phyloP scores from a whole-genome alignment of 495 filamentous ascomycete species.

The Hamigera avellanea region DNA sequence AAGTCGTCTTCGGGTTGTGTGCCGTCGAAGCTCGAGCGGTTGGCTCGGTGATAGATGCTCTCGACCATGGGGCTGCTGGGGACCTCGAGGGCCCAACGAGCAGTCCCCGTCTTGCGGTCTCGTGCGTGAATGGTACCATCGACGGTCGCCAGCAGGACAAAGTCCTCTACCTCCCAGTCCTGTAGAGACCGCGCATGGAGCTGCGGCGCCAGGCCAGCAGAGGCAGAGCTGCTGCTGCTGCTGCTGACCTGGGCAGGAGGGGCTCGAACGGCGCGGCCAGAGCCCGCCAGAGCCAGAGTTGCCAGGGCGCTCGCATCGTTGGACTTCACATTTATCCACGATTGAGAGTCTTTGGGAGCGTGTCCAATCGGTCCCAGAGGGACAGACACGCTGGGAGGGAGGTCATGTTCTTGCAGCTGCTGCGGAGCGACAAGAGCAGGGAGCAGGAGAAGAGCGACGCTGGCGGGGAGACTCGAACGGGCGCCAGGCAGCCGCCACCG shows the following conservation, averaged over 20 bases:
- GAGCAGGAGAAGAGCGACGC: constrained; percentile 34
- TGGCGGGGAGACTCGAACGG: constrained; percentile 35
- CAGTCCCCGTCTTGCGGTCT: constrained; percentile 73
- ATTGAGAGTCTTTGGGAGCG: constrained; percentile 5
- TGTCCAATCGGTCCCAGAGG: constrained; percentile 13
- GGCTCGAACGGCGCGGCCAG: constrained; percentile 68
- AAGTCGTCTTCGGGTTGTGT: constrained; percentile 63
- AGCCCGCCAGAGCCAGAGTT: constrained; percentile 81
- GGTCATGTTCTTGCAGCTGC: constrained; percentile 33
- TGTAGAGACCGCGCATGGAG: constrained; percentile 85
- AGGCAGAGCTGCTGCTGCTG: constrained; percentile 4
- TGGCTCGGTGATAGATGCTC: constrained; percentile 69
- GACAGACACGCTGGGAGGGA: constrained; percentile 21
- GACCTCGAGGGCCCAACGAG: constrained; percentile 73
- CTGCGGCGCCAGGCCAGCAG: constrained; percentile 67
- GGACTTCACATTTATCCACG: constrained; percentile 33
- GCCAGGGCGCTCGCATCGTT: constrained; percentile 87
- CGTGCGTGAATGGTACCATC: constrained; percentile 90
- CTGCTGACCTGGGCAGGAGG: constrained; percentile 50
- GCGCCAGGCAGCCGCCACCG: constrained; percentile 39
- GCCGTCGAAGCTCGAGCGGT: constrained; percentile 46
- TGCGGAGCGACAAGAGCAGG: constrained; percentile 37
- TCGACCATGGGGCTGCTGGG: constrained; percentile 76
- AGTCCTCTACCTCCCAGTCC: constrained; percentile 99
- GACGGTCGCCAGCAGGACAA: constrained; percentile 98